phyloP scores from a whole-genome alignment of 768 basidiomycete genomes.

The Macrolepiota dolichaula region DNA sequence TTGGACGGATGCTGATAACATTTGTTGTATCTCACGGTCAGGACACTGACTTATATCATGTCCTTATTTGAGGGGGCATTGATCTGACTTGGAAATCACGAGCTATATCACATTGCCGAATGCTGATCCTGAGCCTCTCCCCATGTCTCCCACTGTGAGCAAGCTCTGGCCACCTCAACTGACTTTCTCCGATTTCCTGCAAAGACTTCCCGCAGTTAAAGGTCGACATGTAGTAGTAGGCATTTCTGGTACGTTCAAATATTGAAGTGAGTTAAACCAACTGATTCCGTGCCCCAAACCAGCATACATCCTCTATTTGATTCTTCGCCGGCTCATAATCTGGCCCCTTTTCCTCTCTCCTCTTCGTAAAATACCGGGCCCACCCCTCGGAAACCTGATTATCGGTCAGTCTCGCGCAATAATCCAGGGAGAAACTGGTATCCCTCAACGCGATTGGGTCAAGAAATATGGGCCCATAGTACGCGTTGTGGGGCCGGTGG shows the following conservation, averaged over 20 bases:
- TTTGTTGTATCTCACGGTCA: not conserved
- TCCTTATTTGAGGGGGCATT: not conserved
- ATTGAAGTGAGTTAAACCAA: not conserved
- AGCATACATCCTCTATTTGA: constrained; percentile 1
- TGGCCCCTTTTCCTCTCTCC: constrained; percentile 28
- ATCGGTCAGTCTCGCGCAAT: constrained; percentile 38
- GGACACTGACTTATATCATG: not conserved
- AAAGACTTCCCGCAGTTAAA: not conserved
- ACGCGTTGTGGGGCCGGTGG: constrained; percentile 41
- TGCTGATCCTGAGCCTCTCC: not conserved
- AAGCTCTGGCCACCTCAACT: not conserved
- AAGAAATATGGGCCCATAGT: constrained; percentile 42
- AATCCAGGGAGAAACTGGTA: constrained; percentile 35
- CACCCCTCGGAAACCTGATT: constrained; percentile 22
- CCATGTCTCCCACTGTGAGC: constrained; percentile 2
- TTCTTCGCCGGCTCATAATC: constrained; percentile 25
- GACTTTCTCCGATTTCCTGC: not conserved
- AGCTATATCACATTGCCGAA: not conserved
- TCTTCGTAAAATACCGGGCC: constrained; percentile 24
- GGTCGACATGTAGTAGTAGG: not conserved
- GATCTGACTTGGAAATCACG: not conserved
- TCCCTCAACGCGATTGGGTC: constrained; percentile 43
- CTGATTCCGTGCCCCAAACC: not conserved
- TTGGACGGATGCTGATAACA: not conserved
- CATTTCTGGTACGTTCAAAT: not conserved